Percentiles rank a stretch among this genome's conserved stretches.
These are phyloP conservation scores for Cyberlindnera amylophila DNA, from an alignment of 805 yeast species.

Conservation along the genomic window DNA sequence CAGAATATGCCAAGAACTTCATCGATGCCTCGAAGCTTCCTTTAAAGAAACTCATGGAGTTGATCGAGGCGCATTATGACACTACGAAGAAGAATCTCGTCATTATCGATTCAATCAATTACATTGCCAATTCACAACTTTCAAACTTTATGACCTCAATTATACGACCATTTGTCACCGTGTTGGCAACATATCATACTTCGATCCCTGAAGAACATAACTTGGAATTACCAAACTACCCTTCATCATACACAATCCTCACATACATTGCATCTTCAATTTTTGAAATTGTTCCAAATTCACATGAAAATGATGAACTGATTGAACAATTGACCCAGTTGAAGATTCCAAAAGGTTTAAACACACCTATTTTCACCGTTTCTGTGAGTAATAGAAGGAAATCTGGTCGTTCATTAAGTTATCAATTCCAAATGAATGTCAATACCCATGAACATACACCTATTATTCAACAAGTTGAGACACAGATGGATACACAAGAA, in stretches of 20 bases:
- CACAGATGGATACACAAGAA: constrained; percentile 39
- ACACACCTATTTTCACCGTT: constrained; percentile 43
- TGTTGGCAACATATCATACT: constrained; percentile 47
- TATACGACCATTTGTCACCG: constrained; percentile 41
- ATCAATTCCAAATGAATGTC: constrained; percentile 51
- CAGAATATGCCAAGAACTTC: constrained; percentile 45
- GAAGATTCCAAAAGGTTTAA: constrained; percentile 49
- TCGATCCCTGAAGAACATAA: constrained; percentile 36
- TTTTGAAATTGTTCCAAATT: constrained; percentile 52
- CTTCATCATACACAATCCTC: constrained; percentile 48
- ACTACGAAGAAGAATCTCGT: constrained; percentile 37
- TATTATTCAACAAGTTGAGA: constrained; percentile 25
- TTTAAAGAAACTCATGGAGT: constrained; percentile 27
- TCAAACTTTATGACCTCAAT: constrained; percentile 48
- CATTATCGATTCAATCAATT: constrained; percentile 67
- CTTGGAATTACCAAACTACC: constrained; percentile 39
- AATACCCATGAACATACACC: constrained; percentile 38
- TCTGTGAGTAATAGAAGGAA: constrained; percentile 68
- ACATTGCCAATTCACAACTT: constrained; percentile 42
- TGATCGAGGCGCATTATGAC: constrained; percentile 13
- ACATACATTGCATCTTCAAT: constrained; percentile 73
- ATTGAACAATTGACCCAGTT: constrained; percentile 36
- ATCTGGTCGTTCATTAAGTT: constrained; percentile 73
- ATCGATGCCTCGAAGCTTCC: constrained; percentile 38
- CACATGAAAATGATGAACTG: constrained; percentile 42